A percentile compares a stretch with the other conserved stretches of the same genome.
Evolutionary conservation across 495 filamentous ascomycete species (phyloP).

Genomic region (Tuber aestivum): DNA sequence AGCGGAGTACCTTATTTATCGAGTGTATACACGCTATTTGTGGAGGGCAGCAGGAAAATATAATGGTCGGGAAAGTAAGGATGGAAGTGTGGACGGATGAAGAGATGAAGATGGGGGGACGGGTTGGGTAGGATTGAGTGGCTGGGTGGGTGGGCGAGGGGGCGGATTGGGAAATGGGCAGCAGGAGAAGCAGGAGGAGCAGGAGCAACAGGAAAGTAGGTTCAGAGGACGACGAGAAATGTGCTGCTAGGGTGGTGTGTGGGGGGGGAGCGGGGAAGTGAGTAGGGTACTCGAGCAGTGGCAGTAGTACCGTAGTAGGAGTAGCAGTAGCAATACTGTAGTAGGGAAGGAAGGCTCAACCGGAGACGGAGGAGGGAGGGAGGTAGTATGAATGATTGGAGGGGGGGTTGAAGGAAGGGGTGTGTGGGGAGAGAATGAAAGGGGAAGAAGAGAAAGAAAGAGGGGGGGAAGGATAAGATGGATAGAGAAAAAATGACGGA

Average conservation of each 20-base stretch:
- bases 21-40: constrained; percentile 3
- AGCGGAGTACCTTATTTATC: constrained; percentile 26
- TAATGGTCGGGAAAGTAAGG: not conserved
- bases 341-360: constrained; percentile 1
- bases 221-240: constrained; percentile 5
- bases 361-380: constrained; percentile 7
- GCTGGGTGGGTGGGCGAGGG: constrained; percentile 22
- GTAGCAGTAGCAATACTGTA: not conserved
- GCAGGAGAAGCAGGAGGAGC: constrained; percentile 12
- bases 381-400: constrained; percentile 10
- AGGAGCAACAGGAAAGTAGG: constrained; percentile 14
- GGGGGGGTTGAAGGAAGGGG: constrained; percentile 15
- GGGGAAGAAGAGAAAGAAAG: constrained; percentile 16
- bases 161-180: constrained; percentile 19
- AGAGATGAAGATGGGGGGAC: constrained; percentile 11
- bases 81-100: constrained; percentile 8
- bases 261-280: not conserved
- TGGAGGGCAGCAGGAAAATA: not conserved
- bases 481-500: not conserved
- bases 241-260: constrained; percentile 1
- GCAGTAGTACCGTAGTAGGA: too few species aligned
- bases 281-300: too few species aligned
- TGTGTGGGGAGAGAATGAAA: constrained; percentile 8
- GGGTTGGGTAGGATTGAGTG: constrained; percentile 18
- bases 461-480: constrained; percentile 13